A percentile compares a stretch with the other conserved stretches of the same genome.
Conservation (phyloP, 495 filamentous ascomycete species). For the Sporormia fimetaria region DNA sequence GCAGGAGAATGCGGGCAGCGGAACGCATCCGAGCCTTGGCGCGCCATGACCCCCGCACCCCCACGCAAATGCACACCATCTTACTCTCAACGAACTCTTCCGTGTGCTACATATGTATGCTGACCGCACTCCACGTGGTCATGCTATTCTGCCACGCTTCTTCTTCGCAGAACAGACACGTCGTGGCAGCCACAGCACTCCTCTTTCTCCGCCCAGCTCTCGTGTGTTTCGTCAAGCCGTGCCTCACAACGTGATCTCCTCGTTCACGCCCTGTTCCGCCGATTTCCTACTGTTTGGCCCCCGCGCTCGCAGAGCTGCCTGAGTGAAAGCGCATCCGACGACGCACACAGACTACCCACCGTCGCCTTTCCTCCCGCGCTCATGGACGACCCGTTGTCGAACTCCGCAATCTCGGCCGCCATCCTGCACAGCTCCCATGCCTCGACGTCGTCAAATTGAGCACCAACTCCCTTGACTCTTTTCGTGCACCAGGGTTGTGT, state of each 20-base stretch:
- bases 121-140: too few species aligned
- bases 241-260: neutral
- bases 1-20: too few species aligned
- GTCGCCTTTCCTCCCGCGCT: neutral
- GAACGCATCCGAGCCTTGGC: too few species aligned
- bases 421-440: conserved; percentile 9
- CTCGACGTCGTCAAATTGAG: conserved; percentile 14
- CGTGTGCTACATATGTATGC: too few species aligned
- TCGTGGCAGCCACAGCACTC: too few species aligned
- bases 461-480: conserved; percentile 4
- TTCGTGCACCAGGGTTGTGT: conserved; percentile 18
- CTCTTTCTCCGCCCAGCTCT: too few species aligned
- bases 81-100: too few species aligned
- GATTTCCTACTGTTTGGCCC: neutral
- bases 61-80: too few species aligned
- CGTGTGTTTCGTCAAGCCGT: too few species aligned
- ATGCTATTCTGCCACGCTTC: too few species aligned
- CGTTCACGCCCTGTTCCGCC: conserved; percentile 1
- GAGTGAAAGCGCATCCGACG: conserved; percentile 13
- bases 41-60: too few species aligned
- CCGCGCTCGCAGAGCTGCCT: conserved; percentile 1
- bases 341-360: conserved; percentile 8
- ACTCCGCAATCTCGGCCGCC: conserved; percentile 12
- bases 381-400: neutral
- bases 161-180: too few species aligned